Evolutionary conservation across 1,139 yeast genomes (phyloP).

Genomic region (Hansenula lynferdii): DNA sequence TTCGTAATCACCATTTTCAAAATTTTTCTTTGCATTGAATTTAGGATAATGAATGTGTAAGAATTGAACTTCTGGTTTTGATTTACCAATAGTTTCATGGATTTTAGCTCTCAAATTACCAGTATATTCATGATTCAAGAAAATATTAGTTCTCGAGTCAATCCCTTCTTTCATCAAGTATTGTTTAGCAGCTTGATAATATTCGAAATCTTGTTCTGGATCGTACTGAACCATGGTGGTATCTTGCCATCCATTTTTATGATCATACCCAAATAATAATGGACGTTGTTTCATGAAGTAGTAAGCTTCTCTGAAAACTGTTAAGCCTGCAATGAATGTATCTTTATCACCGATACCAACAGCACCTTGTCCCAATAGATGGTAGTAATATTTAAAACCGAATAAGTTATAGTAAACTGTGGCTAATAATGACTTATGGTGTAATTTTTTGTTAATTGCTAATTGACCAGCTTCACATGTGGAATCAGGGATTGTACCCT

Average conservation of each 20-base stretch:
- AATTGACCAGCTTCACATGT: constrained; percentile 60
- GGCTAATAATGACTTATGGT: constrained; percentile 43
- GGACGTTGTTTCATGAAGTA: constrained; percentile 44
- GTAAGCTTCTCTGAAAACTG: constrained; percentile 41
- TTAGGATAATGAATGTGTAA: constrained; percentile 57
- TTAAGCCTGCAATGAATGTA: constrained; percentile 58
- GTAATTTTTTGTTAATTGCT: constrained; percentile 45
- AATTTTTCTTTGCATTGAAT: constrained; percentile 47
- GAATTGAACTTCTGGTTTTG: constrained; percentile 39
- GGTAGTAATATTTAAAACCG: constrained; percentile 52
- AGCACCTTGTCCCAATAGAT: constrained; percentile 50
- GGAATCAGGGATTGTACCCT: constrained; percentile 55
- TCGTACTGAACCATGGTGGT: constrained; percentile 40
- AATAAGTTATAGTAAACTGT: constrained; percentile 52
- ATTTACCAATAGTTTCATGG: constrained; percentile 22
- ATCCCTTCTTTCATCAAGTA: constrained; percentile 14
- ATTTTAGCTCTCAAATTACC: constrained; percentile 19
- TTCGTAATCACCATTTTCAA: constrained; percentile 33
- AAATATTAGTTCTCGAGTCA: constrained; percentile 20
- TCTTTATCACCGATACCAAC: constrained; percentile 66
- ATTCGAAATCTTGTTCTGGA: constrained; percentile 34
- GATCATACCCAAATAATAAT: constrained; percentile 39
- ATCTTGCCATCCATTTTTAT: constrained; percentile 29
- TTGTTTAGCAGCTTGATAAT: constrained; percentile 18
- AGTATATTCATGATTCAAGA: constrained; percentile 18